These are phyloP conservation scores for Chaetomium sp. DNA, from an alignment of 2,329 filamentous ascomycete genomes.

Conservation along the genomic window DNA sequence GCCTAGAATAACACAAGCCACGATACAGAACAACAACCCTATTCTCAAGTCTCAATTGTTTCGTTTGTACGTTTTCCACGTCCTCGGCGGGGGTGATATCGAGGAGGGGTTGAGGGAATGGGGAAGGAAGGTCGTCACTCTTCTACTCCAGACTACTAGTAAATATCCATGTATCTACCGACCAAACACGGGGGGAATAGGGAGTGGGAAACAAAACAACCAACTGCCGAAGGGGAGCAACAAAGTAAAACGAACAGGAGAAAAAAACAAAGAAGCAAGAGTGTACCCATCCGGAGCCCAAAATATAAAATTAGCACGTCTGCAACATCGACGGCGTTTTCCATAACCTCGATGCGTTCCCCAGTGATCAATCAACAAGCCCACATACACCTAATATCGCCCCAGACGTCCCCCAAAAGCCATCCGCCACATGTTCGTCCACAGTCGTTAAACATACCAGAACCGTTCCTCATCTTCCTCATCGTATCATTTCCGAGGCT, in stretches of 20 bases:
- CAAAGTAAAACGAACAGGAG: background rate
- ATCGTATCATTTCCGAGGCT: no score
- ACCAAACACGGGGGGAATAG: slow-evolving; percentile 8
- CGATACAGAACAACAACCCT: no score
- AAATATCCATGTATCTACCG: slow-evolving; percentile 12
- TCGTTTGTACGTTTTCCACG: background rate
- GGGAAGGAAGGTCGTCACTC: background rate
- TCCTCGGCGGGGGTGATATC: no score
- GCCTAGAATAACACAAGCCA: no score
- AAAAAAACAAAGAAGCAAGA: background rate
- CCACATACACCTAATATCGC: no score
- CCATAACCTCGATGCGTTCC: background rate
- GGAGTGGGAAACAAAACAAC: background rate
- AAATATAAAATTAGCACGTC: background rate
- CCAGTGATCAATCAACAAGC: no score
- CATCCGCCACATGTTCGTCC: no score
- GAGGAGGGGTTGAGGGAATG: no score
- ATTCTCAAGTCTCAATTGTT: background rate
- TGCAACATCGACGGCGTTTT: background rate
- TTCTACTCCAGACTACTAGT: slow-evolving; percentile 7
- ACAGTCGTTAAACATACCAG: no score
- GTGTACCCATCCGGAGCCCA: background rate
- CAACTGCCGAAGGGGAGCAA: slow-evolving; percentile 2
- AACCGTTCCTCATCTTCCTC: no score
- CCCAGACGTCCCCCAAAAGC: no score